A percentile compares a stretch with the other conserved stretches of the same genome.
These are phyloP conservation scores for Scenedesmus sp. DNA, from an alignment of 163 green algal genomes.

Conservation along the genomic window DNA sequence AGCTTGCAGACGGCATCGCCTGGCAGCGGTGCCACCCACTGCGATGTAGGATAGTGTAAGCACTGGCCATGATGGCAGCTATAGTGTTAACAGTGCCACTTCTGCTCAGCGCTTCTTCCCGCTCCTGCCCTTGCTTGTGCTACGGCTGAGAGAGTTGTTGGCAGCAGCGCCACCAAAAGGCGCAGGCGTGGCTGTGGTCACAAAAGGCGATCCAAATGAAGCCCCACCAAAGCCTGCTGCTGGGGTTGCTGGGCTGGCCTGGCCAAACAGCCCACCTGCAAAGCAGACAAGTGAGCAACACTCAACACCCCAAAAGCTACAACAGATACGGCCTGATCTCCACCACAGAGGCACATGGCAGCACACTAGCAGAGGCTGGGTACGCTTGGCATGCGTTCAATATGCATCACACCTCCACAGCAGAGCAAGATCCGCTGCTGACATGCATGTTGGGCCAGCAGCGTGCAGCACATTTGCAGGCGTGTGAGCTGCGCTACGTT, in stretches of 20 bases:
- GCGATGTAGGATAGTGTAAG: neutral
- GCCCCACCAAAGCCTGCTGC: constrained; percentile 33
- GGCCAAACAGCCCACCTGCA: constrained; percentile 31
- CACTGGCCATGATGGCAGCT: neutral
- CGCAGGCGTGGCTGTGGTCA: constrained; percentile 21
- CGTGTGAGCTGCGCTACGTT: too few relatives aligned
- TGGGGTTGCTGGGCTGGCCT: neutral
- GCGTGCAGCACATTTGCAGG: too few relatives aligned
- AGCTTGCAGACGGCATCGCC: too few relatives aligned
- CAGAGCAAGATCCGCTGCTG: neutral
- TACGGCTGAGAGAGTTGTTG: constrained; percentile 26
- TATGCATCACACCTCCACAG: too few relatives aligned
- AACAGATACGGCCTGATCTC: too few relatives aligned
- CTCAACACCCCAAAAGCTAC: neutral
- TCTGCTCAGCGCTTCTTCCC: constrained; percentile 43
- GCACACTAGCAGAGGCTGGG: neutral
- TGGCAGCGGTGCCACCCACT: too few relatives aligned
- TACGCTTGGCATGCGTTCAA: too few relatives aligned
- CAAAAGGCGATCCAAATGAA: constrained; percentile 44
- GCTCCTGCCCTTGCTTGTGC: constrained; percentile 43
- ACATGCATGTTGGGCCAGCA: neutral
- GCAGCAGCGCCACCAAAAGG: constrained; percentile 41
- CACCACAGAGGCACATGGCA: too few relatives aligned
- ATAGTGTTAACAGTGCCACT: neutral
- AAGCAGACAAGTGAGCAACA: neutral